Percentiles rank a stretch among this genome's conserved stretches.
These are phyloP conservation scores for Neofusicoccum sp. DNA, from an alignment of 2,329 filamentous ascomycete species.

Conservation along the genomic window DNA sequence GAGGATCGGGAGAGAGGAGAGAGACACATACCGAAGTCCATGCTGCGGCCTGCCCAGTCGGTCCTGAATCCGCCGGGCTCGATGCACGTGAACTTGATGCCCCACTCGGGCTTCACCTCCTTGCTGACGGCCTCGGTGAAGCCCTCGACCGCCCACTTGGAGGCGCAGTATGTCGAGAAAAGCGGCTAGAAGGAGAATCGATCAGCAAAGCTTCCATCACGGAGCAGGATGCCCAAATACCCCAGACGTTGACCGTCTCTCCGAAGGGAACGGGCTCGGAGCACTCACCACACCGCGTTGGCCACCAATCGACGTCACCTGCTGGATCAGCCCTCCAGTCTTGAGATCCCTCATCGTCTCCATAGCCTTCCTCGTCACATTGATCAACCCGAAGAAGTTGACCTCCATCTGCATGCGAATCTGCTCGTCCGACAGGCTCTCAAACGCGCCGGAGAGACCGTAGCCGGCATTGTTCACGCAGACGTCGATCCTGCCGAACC, in stretches of 20 bases:
- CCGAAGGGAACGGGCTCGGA: too few species aligned
- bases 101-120: slow-evolving; percentile 45
- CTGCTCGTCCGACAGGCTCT: slow-evolving; percentile 50
- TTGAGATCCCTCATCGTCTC: slow-evolving; percentile 25
- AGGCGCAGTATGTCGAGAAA: slow-evolving; percentile 3
- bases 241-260: too few species aligned
- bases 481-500: slow-evolving; percentile 58
- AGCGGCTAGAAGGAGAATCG: slow-evolving; percentile 11
- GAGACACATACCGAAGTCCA: slow-evolving; percentile 29
- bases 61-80: slow-evolving; percentile 49
- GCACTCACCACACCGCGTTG: slow-evolving; percentile 35
- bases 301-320: slow-evolving; percentile 56
- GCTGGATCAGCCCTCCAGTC: slow-evolving; percentile 55
- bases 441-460: slow-evolving; percentile 53
- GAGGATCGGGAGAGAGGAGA: slow-evolving; percentile 24
- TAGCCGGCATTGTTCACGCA: slow-evolving; percentile 64
- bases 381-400: slow-evolving; percentile 59
- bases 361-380: slow-evolving; percentile 43
- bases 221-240: too few species aligned
- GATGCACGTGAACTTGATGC: slow-evolving; percentile 46
- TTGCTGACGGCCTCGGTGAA: slow-evolving; percentile 45
- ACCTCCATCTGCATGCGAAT: slow-evolving; percentile 56
- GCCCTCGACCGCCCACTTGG: slow-evolving; percentile 50
- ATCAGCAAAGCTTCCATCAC: not conserved
- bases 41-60: slow-evolving; percentile 47